Conservation (phyloP, 495 filamentous ascomycete genomes). For the Trichoderma reesei region DNA sequence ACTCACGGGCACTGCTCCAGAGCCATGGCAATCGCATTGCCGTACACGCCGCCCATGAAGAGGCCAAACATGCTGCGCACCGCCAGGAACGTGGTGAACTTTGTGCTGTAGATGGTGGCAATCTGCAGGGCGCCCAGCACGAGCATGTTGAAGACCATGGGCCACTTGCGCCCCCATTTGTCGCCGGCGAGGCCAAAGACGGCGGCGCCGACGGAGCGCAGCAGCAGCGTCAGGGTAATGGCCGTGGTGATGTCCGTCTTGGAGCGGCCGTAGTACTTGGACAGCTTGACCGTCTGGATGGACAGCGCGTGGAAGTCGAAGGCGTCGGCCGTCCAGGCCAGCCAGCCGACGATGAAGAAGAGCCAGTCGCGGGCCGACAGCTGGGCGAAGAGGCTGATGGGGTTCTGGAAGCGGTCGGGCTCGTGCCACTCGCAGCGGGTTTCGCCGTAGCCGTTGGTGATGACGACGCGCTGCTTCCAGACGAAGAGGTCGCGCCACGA, state of each 20-base stretch:
- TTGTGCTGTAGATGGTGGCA: slow-evolving; percentile 58
- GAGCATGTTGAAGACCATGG: slow-evolving; percentile 66
- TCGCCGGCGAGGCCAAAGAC: slow-evolving; percentile 65
- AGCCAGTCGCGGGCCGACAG: slow-evolving; percentile 48
- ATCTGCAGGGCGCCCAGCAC: slow-evolving; percentile 54
- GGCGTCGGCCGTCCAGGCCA: slow-evolving; percentile 59
- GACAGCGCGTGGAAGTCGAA: slow-evolving; percentile 73
- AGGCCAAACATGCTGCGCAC: slow-evolving; percentile 66
- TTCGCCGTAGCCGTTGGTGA: slow-evolving; percentile 50
- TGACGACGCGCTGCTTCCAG: slow-evolving; percentile 56
- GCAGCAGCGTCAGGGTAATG: slow-evolving; percentile 63
- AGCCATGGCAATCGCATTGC: slow-evolving; percentile 72
- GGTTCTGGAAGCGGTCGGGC: slow-evolving; percentile 50
- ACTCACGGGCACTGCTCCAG: slow-evolving; percentile 61
- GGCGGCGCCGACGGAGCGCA: slow-evolving; percentile 61
- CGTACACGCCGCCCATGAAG: slow-evolving; percentile 77
- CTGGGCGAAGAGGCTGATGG: slow-evolving; percentile 48
- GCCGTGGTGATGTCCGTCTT: slow-evolving; percentile 63
- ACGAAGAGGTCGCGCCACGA: slow-evolving; percentile 52
- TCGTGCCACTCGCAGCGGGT: slow-evolving; percentile 47
- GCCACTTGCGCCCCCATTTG: slow-evolving; percentile 70
- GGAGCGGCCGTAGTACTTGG: slow-evolving; percentile 51
- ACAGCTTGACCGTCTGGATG: slow-evolving; percentile 59
- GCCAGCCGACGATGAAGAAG: slow-evolving; percentile 54
- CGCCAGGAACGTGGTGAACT: slow-evolving; percentile 58